Evolutionary conservation across 2,329 filamentous ascomycete species (phyloP).

Genomic region (Pseudogymnoascus sp.): DNA sequence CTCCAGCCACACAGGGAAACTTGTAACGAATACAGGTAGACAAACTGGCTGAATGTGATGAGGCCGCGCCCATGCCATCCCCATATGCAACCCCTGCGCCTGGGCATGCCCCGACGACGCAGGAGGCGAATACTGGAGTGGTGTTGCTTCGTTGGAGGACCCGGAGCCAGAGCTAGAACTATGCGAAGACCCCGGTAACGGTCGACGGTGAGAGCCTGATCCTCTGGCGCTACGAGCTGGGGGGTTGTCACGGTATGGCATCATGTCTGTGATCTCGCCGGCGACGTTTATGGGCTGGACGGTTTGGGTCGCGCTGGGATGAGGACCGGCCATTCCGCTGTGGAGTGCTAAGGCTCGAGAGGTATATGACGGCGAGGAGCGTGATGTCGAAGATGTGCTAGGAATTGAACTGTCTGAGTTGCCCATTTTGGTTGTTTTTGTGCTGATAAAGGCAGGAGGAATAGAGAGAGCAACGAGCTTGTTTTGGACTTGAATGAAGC

Average conservation of each 20-base stretch:
- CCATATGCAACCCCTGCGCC: neutral
- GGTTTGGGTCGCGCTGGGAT: neutral
- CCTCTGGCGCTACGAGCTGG: neutral
- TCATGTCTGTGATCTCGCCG: neutral
- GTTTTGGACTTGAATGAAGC: neutral
- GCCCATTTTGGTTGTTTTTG: neutral
- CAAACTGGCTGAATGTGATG: neutral
- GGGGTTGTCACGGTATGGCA: neutral
- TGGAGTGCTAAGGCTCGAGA: neutral
- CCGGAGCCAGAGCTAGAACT: neutral
- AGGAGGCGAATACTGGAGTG: neutral
- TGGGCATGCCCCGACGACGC: neutral
- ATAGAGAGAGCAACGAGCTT: neutral
- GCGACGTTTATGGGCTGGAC: neutral
- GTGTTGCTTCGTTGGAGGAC: neutral
- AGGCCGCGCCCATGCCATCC: neutral
- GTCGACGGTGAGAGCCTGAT: neutral
- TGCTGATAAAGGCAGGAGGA: neutral
- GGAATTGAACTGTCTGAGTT: neutral
- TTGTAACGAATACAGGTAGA: neutral
- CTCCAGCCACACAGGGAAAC: too few species aligned
- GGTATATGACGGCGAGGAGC: neutral
- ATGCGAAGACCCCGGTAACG: neutral
- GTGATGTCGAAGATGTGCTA: neutral
- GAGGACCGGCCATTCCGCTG: neutral